Conservation (phyloP, 345 rosid genomes). For the Lumnitzera littorea region DNA sequence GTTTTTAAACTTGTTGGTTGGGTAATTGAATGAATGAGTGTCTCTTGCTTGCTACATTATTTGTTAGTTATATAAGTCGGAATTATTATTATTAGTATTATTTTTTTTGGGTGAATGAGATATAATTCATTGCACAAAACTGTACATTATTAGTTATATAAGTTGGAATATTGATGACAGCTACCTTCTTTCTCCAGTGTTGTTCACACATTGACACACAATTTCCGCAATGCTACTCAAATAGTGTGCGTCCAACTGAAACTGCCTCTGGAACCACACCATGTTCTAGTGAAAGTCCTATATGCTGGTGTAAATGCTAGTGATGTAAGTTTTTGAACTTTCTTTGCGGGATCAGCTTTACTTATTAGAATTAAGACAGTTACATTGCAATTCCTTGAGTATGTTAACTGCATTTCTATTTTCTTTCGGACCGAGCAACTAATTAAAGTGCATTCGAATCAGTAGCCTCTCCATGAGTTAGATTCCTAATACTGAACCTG, state of each 20-base stretch:
- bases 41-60: too few relatives aligned
- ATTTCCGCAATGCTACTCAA: conserved; percentile 79
- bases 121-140: too few relatives aligned
- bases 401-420: too few relatives aligned
- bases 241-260: conserved; percentile 39
- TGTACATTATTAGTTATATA: too few relatives aligned
- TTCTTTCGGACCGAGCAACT: too few relatives aligned
- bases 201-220: conserved; percentile 79
- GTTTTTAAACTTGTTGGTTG: too few relatives aligned
- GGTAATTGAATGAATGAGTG: too few relatives aligned
- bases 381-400: neutral
- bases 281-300: conserved; percentile 74
- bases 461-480: too few relatives aligned
- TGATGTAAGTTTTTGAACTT: conserved; percentile 69
- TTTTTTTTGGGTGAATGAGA: too few relatives aligned
- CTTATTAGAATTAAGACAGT: neutral
- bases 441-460: too few relatives aligned
- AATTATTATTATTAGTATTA: neutral
- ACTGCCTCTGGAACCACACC: conserved; percentile 63
- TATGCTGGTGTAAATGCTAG: conserved; percentile 99
- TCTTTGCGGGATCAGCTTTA: conserved; percentile 7
- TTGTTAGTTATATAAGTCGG: too few relatives aligned
- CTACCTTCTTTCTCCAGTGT: conserved; percentile 44
- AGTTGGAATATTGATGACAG: conserved; percentile 4
- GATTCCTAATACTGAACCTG: too few relatives aligned